Evolutionary conservation across 345 rosid genomes (phyloP).

Genomic region (Sonneratia alba): DNA sequence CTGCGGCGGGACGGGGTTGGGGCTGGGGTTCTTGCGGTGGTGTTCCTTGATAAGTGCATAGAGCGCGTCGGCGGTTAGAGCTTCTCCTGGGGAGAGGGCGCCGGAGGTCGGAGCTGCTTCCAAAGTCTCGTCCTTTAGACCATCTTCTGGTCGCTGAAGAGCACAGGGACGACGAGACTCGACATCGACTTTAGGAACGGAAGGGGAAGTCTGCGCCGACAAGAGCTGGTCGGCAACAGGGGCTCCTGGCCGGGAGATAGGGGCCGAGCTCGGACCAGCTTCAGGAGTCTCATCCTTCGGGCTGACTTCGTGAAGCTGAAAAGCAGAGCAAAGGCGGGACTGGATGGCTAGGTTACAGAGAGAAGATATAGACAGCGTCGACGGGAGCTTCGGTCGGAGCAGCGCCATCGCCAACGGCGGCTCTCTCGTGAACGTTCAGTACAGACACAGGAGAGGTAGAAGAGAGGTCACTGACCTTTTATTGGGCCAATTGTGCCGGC

Average conservation of each 20-base stretch:
- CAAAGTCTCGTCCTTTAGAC: not conserved
- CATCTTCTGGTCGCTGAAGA: not conserved
- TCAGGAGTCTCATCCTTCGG: conserved; percentile 2
- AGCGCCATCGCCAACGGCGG: conserved; percentile 12
- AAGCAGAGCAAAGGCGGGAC: not conserved
- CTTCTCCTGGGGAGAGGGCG: conserved; percentile 38
- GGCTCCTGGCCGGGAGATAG: conserved; percentile 38
- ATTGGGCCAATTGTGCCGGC: not conserved
- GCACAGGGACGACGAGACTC: not conserved
- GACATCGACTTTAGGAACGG: not conserved
- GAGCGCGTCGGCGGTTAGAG: conserved; percentile 36
- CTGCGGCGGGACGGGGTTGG: conserved; percentile 20
- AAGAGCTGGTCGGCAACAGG: conserved; percentile 37
- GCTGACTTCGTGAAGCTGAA: conserved; percentile 1
- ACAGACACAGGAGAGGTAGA: not conserved
- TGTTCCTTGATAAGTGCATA: conserved; percentile 67
- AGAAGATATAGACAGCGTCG: not conserved
- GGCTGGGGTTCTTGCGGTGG: conserved; percentile 63
- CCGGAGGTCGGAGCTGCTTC: conserved; percentile 2
- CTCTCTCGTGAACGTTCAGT: not conserved
- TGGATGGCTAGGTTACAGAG: not conserved
- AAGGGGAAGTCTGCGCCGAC: no score
- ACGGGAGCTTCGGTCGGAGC: conserved; percentile 29
- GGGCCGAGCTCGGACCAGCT: conserved; percentile 1
- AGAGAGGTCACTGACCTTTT: no score